phyloP scores from a whole-genome alignment of 352 stramenopile species.

The Phytophthora vignae region DNA sequence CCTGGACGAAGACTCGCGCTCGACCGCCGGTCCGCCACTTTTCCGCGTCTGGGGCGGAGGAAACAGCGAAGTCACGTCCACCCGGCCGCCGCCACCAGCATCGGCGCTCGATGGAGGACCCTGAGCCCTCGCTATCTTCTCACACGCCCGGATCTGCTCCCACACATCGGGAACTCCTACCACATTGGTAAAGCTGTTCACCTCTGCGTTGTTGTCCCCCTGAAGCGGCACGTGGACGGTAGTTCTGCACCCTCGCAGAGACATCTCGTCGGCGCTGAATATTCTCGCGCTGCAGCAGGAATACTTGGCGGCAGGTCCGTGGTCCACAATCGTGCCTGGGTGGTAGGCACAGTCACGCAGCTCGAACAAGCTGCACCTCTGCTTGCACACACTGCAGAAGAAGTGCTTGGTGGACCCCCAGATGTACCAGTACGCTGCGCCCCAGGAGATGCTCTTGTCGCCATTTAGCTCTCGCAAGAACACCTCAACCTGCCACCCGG shows the following conservation, averaged over 20 bases:
- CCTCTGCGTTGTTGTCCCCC: slow-evolving; percentile 10
- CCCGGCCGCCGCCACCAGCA: slow-evolving; percentile 17
- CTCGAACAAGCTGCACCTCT: slow-evolving; percentile 51
- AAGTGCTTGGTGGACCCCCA: slow-evolving; percentile 76
- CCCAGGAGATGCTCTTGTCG: slow-evolving; percentile 64
- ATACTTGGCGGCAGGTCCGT: slow-evolving; percentile 54
- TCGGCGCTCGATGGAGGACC: slow-evolving; percentile 11
- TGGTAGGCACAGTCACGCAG: slow-evolving; percentile 59
- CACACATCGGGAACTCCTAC: slow-evolving; percentile 47
- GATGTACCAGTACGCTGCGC: slow-evolving; percentile 81
- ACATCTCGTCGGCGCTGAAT: slow-evolving; percentile 61
- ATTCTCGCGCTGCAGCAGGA: slow-evolving; percentile 56
- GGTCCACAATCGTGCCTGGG: slow-evolving; percentile 44
- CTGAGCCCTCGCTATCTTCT: slow-evolving; percentile 33
- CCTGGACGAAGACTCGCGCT: slow-evolving; percentile 23
- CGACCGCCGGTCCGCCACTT: not conserved
- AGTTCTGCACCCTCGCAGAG: slow-evolving; percentile 50
- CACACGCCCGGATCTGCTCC: slow-evolving; percentile 40
- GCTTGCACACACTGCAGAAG: slow-evolving; percentile 56
- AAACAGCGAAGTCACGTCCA: slow-evolving; percentile 37
- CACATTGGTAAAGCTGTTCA: slow-evolving; percentile 30
- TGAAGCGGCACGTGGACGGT: slow-evolving; percentile 45
- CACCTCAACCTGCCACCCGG: slow-evolving; percentile 52
- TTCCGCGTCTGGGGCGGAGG: slow-evolving; percentile 22
- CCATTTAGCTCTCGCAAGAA: slow-evolving; percentile 53